Base-by-base conservation (phyloP, 1,284 basidiomycete species). In the Boletus calvinii region DNA sequence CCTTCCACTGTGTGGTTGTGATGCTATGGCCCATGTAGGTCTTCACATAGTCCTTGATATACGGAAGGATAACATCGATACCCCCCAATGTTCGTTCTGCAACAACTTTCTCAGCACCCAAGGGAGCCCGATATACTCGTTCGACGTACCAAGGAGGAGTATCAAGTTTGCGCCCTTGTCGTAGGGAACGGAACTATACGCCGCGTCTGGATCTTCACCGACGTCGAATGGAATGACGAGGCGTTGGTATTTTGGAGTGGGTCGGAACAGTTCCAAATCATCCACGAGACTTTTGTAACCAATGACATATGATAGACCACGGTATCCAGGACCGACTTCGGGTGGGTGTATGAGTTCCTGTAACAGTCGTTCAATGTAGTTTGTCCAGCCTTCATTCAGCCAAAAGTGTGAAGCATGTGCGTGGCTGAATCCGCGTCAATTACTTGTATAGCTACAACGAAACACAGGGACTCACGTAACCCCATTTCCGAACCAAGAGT, bases 371-470 rank as follows among this genome's bases (percentile, higher is more conserved):
- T 98, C 96, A 46, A 93, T 87, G 67, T 95, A 98, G 0, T 92
- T 95, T 30, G 95, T 98, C 89, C 92, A 98, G 30, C 94, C 85
- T 72, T 95, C 93, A 66, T 95, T 96, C 46, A 96, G 79, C 92
- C 93, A 96, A 74, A 95, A 96, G 68, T 92, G 88, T 2, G 81
- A 80, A 2, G 85, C 82, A 57, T 90, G 72, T 0, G 84, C 82
- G 55, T 87, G 84, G 0, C 85, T 88, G 57, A 12, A 35, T n/a
- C 62, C 68, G 12, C 50, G 61, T 52, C 64, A 63, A 58, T 61
- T 60, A 17, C 31, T 9, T 20, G 18, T 3, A 30, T 26, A 29
- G 40, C 15, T 12, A 29, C n/a, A 15, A 29, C 17, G 20, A 17
- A 18, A 30, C 5, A 46, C 7, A 37, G 7, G 26, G 1, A 74